These are phyloP conservation scores for Claviceps spartinae DNA, from an alignment of 2,329 filamentous ascomycete species.

Conservation along the genomic window DNA sequence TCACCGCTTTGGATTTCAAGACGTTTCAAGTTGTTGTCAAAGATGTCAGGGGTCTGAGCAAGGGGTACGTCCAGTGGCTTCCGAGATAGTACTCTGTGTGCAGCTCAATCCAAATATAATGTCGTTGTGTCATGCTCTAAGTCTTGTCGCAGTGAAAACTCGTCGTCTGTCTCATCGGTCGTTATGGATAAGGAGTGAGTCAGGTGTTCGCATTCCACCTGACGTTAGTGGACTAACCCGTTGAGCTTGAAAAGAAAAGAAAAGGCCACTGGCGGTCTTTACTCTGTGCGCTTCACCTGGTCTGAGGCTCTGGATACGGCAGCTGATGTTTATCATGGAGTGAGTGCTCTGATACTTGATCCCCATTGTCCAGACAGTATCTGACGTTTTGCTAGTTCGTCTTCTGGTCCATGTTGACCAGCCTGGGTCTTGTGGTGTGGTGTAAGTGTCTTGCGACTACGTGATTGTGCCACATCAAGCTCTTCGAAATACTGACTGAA, in stretches of 20 bases:
- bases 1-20: constrained; percentile 84
- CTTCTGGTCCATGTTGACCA: constrained; percentile 92
- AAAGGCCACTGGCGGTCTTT: constrained; percentile 56
- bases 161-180: constrained; percentile 31
- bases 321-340: constrained; percentile 84
- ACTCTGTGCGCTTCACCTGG: constrained; percentile 61
- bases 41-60: constrained; percentile 79
- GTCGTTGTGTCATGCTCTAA: constrained; percentile 25
- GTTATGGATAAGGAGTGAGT: constrained; percentile 63
- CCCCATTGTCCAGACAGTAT: neutral
- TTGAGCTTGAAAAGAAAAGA: constrained; percentile 46
- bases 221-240: neutral
- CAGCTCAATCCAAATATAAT: constrained; percentile 16
- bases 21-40: constrained; percentile 77
- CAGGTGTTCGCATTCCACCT: neutral
- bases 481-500: neutral
- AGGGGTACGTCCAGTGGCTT: constrained; percentile 98
- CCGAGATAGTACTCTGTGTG: constrained; percentile 54
- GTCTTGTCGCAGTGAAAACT: constrained; percentile 30
- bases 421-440: constrained; percentile 81
- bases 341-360: constrained; percentile 29
- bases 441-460: constrained; percentile 44
- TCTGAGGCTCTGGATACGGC: constrained; percentile 62
- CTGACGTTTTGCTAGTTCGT: constrained; percentile 48
- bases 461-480: neutral